Conservation (phyloP, 257 asterid genomes). For the Misopates orontium region DNA sequence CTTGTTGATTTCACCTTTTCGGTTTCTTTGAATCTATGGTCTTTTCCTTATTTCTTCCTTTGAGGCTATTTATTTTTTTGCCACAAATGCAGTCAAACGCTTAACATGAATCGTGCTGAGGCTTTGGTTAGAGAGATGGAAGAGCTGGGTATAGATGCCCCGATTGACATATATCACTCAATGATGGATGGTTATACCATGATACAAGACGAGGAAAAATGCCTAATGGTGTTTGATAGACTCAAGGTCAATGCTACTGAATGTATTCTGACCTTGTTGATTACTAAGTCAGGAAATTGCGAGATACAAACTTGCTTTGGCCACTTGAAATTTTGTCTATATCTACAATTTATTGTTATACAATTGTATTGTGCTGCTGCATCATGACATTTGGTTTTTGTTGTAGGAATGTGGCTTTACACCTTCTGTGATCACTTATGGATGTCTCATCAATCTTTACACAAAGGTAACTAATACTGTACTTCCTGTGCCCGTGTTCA, state of each 20-base stretch:
- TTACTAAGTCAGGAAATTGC: background rate
- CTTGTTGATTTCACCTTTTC: constrained; percentile 2
- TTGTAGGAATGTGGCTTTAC: constrained; percentile 84
- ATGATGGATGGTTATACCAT: constrained; percentile 99
- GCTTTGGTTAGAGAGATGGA: constrained; percentile 96
- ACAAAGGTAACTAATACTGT: constrained; percentile 62
- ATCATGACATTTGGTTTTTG: constrained; percentile 23
- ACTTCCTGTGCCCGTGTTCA: constrained; percentile 13
- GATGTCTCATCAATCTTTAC: constrained; percentile 90
- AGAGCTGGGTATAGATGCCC: constrained; percentile 93
- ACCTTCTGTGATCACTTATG: constrained; percentile 83
- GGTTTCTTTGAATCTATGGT: constrained; percentile 3
- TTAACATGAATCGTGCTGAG: constrained; percentile 78
- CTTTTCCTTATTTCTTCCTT: background rate
- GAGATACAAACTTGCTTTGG: constrained; percentile 20
- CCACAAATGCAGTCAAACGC: constrained; percentile 60
- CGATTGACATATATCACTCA: constrained; percentile 85
- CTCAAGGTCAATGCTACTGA: constrained; percentile 54
- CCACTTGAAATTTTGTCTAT: constrained; percentile 6
- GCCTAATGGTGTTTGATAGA: constrained; percentile 79
- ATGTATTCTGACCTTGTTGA: constrained; percentile 6
- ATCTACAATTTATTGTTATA: background rate
- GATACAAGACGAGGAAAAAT: constrained; percentile 69
- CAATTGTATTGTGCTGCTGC: background rate
- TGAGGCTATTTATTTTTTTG: constrained; percentile 28